Conservation (phyloP, 2,329 filamentous ascomycete species). For the Trichoderma brevicompactum region DNA sequence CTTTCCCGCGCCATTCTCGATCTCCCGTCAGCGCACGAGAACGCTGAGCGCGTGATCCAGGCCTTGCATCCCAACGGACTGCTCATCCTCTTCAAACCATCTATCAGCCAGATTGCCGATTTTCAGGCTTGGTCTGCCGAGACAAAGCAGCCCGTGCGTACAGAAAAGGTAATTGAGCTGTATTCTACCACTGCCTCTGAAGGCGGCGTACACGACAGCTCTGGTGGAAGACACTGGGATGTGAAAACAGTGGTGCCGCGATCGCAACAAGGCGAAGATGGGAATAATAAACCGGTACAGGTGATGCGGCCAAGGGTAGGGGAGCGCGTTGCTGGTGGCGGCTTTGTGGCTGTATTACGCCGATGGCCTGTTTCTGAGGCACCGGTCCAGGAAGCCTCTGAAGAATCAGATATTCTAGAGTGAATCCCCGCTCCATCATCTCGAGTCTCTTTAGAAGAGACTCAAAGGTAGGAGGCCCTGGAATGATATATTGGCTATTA, state of each 20-base stretch:
- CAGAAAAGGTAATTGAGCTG: slow-evolving; percentile 66
- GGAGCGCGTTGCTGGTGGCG: slow-evolving; percentile 46
- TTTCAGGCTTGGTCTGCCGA: slow-evolving; percentile 56
- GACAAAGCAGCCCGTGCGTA: slow-evolving; percentile 55
- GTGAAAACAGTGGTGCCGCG: slow-evolving; percentile 53
- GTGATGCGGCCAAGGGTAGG: slow-evolving; percentile 51
- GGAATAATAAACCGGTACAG: slow-evolving; percentile 39
- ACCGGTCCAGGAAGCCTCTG: slow-evolving; percentile 8
- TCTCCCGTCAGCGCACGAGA: slow-evolving; percentile 64
- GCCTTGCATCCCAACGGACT: slow-evolving; percentile 67
- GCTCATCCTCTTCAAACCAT: slow-evolving; percentile 74
- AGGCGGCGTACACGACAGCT: slow-evolving; percentile 51
- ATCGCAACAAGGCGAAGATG: slow-evolving; percentile 31
- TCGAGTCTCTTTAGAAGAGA: too few species aligned
- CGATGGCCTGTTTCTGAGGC: slow-evolving; percentile 38
- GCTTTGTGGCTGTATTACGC: slow-evolving; percentile 47
- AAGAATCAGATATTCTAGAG: slow-evolving; percentile 18
- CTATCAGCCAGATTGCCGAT: slow-evolving; percentile 75
- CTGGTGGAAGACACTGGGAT: slow-evolving; percentile 66
- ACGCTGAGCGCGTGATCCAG: slow-evolving; percentile 52
- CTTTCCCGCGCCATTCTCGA: slow-evolving; percentile 75
- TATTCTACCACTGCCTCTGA: slow-evolving; percentile 46
- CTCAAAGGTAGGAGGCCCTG: too few species aligned
- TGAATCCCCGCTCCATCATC: not conserved
- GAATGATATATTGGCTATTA: not conserved